These are phyloP conservation scores for Cytidiella melzeri DNA, from an alignment of 768 basidiomycete species.

Conservation along the genomic window DNA sequence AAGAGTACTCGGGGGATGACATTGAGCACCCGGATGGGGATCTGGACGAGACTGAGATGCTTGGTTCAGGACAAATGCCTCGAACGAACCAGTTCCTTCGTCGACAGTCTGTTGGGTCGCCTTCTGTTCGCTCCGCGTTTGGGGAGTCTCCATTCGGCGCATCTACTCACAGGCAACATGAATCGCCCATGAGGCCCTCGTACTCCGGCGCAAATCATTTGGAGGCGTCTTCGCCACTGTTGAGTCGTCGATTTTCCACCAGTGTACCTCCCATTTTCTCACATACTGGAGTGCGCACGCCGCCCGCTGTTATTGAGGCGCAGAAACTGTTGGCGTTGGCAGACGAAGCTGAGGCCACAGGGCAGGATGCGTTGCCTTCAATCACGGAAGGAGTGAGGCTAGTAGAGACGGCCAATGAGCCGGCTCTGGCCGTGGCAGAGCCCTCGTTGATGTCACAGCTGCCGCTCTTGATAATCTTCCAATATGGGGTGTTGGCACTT, in stretches of 20 bases:
- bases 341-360: constrained; percentile 27
- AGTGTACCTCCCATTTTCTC: constrained; percentile 73
- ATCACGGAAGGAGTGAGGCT: constrained; percentile 42
- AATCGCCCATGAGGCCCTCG: constrained; percentile 4
- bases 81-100: constrained; percentile 18
- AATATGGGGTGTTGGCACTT: constrained; percentile 85
- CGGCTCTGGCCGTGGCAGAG: constrained; percentile 44
- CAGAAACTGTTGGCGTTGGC: constrained; percentile 49
- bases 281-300: constrained; percentile 76
- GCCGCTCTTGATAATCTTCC: constrained; percentile 79
- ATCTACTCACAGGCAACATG: constrained; percentile 23
- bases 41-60: constrained; percentile 18
- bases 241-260: constrained; percentile 49
- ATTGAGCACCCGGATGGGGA: constrained; percentile 26
- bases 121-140: constrained; percentile 1
- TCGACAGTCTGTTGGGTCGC: constrained; percentile 10
- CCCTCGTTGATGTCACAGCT: constrained; percentile 68
- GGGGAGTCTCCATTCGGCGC: constrained; percentile 25
- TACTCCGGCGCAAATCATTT: constrained; percentile 10
- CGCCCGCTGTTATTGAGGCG: constrained; percentile 69
- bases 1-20: constrained; percentile 28
- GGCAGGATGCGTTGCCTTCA: constrained; percentile 39
- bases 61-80: constrained; percentile 10
- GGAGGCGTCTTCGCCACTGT: constrained; percentile 16
- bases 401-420: constrained; percentile 25